Conservation (phyloP, 1,284 basidiomycete genomes). For the Malassezia sp. region DNA sequence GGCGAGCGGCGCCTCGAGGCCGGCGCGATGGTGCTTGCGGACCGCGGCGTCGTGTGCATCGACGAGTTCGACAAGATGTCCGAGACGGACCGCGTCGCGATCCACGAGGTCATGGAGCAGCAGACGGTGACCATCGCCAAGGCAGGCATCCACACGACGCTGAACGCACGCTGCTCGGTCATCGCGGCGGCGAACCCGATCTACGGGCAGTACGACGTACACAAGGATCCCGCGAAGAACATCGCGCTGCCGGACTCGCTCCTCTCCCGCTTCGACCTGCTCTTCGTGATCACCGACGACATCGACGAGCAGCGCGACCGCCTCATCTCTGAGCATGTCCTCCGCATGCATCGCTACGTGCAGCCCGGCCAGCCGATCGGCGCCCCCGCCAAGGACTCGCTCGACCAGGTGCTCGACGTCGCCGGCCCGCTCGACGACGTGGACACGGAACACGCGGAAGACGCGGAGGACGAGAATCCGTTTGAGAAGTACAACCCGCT, state of each 20-base stretch:
- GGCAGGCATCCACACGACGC: constrained; percentile 92
- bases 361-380: constrained; percentile 88
- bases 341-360: constrained; percentile 92
- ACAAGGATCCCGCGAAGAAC: constrained; percentile 98
- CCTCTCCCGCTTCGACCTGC: constrained; percentile 93
- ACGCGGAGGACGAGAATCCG: constrained; percentile 26
- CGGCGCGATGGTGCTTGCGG: constrained; percentile 99
- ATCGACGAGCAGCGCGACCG: constrained; percentile 90
- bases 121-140: constrained; percentile 95
- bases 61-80: constrained; percentile 99
- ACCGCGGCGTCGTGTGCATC: constrained; percentile 96
- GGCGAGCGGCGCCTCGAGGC: constrained; percentile 86
- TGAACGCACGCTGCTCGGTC: constrained; percentile 95
- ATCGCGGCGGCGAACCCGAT: constrained; percentile 98
- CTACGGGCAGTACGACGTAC: constrained; percentile 97
- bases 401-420: constrained; percentile 52
- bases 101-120: constrained; percentile 99
- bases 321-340: constrained; percentile 89
- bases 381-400: constrained; percentile 69
- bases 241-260: constrained; percentile 97
- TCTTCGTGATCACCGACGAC: constrained; percentile 97
- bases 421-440: constrained; percentile 26
- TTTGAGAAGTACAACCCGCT: constrained; percentile 92
- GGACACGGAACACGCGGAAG: not conserved
- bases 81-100: constrained; percentile 95